Conservation (phyloP, 2,329 filamentous ascomycete genomes). For the Xylariaceae sp. region DNA sequence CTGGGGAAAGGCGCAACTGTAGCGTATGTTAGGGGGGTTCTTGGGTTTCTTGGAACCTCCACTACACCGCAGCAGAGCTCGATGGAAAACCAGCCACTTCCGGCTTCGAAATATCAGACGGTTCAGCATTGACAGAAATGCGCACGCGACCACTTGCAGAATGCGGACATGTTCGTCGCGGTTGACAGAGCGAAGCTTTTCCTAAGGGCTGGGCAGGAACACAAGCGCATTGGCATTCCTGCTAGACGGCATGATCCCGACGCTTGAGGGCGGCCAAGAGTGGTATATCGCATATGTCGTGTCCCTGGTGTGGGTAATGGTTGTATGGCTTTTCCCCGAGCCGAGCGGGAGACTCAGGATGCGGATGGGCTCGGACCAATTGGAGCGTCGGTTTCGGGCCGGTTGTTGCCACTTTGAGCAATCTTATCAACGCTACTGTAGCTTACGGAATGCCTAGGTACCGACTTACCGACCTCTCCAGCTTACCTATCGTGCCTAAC, state of each 20-base stretch:
- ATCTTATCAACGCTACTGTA: neutral
- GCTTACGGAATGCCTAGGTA: too few species aligned
- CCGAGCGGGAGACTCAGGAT: neutral
- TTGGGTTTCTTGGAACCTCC: too few species aligned
- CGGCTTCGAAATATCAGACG: too few species aligned
- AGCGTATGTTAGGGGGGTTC: too few species aligned
- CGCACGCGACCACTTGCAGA: neutral
- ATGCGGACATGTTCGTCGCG: neutral
- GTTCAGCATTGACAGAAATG: neutral
- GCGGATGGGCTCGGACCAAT: neutral
- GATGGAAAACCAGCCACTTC: neutral
- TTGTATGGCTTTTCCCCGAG: neutral
- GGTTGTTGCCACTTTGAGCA: constrained; percentile 14
- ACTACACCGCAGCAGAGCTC: too few species aligned
- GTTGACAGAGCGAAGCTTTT: neutral
- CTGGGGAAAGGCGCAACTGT: too few species aligned
- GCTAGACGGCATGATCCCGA: neutral
- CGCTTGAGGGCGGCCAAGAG: neutral
- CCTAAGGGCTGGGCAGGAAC: neutral
- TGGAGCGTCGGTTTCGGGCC: neutral
- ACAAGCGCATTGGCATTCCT: neutral
- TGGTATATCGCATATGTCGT: too few species aligned
- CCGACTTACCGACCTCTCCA: too few species aligned
- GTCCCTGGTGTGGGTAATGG: neutral
- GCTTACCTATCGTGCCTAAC: too few species aligned